phyloP scores from a whole-genome alignment of 805 yeast genomes.

The Dipodascus geniculatus region DNA sequence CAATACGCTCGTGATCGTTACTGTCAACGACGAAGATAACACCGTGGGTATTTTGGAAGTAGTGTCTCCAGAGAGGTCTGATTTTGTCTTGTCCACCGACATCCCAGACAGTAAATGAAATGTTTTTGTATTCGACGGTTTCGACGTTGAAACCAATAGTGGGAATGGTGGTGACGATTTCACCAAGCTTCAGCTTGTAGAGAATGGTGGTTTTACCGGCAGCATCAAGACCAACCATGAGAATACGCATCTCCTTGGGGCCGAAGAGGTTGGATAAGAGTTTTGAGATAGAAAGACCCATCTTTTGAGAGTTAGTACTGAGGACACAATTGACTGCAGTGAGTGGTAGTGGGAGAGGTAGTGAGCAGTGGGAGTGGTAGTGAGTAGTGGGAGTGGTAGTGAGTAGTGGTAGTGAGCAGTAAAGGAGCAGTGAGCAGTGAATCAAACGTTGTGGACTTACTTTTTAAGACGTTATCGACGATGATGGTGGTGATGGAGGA shows the following conservation, averaged over 20 bases:
- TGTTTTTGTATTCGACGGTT: constrained; percentile 94
- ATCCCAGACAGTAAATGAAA: constrained; percentile 96
- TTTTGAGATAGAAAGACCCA: constrained; percentile 95
- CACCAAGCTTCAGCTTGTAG: constrained; percentile 90
- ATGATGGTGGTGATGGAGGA: background rate
- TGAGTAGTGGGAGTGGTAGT: too few species aligned
- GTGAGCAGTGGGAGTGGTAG: too few species aligned
- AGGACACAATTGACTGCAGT: background rate
- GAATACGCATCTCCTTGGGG: constrained; percentile 95
- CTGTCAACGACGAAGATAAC: constrained; percentile 96
- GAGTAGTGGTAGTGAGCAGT: too few species aligned
- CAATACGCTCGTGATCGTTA: constrained; percentile 94
- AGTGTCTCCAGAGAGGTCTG: constrained; percentile 98
- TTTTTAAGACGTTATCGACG: background rate
- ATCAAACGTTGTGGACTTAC: constrained; percentile 8
- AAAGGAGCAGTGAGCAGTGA: constrained; percentile 6
- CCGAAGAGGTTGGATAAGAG: constrained; percentile 92
- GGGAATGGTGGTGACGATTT: constrained; percentile 92
- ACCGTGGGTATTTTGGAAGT: constrained; percentile 98
- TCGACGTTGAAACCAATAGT: constrained; percentile 96
- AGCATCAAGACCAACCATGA: constrained; percentile 97
- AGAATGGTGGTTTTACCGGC: constrained; percentile 97
- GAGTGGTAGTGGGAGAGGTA: too few species aligned
- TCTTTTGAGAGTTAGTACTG: constrained; percentile 24
- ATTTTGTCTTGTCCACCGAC: constrained; percentile 99